A percentile compares a stretch with the other conserved stretches of the same genome.
phyloP scores from a whole-genome alignment of 2,329 filamentous ascomycete species.

The Botryosphaeria agaves region DNA sequence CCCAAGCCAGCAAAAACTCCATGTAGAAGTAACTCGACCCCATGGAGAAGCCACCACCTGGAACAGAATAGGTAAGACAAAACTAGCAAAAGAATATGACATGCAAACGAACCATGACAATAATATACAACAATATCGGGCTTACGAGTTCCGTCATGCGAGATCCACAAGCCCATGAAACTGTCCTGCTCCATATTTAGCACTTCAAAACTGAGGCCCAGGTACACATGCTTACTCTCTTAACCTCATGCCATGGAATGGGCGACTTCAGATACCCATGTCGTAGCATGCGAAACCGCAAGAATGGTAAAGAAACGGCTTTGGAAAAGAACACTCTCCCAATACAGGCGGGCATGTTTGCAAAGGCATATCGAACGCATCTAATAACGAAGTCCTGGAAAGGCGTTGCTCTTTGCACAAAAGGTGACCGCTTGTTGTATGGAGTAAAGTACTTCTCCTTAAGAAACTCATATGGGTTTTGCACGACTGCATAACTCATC shows the following conservation, averaged over 20 bases:
- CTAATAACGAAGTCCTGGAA: conserved; percentile 67
- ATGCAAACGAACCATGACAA: conserved; percentile 43
- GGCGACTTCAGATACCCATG: conserved; percentile 49
- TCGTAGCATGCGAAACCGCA: conserved; percentile 57
- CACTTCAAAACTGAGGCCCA: too few relatives aligned
- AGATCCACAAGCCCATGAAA: conserved; percentile 54
- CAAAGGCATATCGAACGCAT: conserved; percentile 64
- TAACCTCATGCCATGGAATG: conserved; percentile 45
- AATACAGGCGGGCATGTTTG: conserved; percentile 48
- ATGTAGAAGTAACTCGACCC: conserved; percentile 71
- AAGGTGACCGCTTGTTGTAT: conserved; percentile 33
- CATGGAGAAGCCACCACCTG: conserved; percentile 69
- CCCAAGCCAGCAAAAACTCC: conserved; percentile 62
- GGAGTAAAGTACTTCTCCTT: conserved; percentile 37
- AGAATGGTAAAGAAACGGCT: conserved; percentile 53
- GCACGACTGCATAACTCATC: conserved; percentile 27
- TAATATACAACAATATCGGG: conserved; percentile 74
- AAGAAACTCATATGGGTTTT: conserved; percentile 41
- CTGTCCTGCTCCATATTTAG: too few relatives aligned
- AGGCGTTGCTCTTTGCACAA: conserved; percentile 49
- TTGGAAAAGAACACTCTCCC: conserved; percentile 66
- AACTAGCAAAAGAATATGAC: neutral
- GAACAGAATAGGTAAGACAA: neutral
- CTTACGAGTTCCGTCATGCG: conserved; percentile 37
- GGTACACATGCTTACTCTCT: conserved; percentile 33